Evolutionary conservation across 1,284 basidiomycete species (phyloP).

Genomic region (Cutaneotrichosporon cutaneum): DNA sequence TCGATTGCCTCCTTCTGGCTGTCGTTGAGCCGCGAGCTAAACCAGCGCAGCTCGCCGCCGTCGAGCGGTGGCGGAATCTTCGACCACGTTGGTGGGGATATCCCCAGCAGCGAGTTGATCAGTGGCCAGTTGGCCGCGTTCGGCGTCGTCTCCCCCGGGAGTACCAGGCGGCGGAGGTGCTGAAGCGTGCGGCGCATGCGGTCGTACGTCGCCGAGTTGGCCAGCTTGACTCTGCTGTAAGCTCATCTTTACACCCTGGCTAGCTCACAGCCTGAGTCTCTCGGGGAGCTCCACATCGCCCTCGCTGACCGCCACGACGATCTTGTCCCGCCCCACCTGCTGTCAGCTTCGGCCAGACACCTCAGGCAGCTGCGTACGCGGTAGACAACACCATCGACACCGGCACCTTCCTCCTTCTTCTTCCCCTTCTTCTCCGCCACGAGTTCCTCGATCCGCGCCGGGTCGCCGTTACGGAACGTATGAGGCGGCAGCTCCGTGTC

Average conservation of each 20-base stretch:
- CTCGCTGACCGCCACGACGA: slow-evolving; percentile 71
- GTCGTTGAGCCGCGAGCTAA: slow-evolving; percentile 72
- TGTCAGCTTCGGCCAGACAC: slow-evolving; percentile 1
- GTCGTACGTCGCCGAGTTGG: slow-evolving; percentile 88
- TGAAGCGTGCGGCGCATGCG: slow-evolving; percentile 80
- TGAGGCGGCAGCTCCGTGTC: slow-evolving; percentile 75
- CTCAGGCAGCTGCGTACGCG: slow-evolving; percentile 56
- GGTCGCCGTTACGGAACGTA: slow-evolving; percentile 76
- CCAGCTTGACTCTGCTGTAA: slow-evolving; percentile 69
- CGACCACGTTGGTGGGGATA: slow-evolving; percentile 48
- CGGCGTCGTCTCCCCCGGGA: slow-evolving; percentile 22
- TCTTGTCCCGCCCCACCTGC: slow-evolving; percentile 71
- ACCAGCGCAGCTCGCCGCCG: slow-evolving; percentile 60
- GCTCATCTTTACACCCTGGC: not conserved
- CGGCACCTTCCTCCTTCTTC: slow-evolving; percentile 39
- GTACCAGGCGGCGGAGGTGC: slow-evolving; percentile 59
- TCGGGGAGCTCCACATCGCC: slow-evolving; percentile 76
- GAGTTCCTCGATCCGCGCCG: slow-evolving; percentile 77
- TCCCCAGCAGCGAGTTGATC: slow-evolving; percentile 66
- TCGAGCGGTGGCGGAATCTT: slow-evolving; percentile 7
- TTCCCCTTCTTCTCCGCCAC: slow-evolving; percentile 57
- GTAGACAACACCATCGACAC: slow-evolving; percentile 75
- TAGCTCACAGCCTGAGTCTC: slow-evolving; percentile 63
- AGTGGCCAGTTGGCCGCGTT: slow-evolving; percentile 50
- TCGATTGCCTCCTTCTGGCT: slow-evolving; percentile 74